Base-by-base conservation (phyloP, 345 rosid species). In the Moricandia arvensis region DNA sequence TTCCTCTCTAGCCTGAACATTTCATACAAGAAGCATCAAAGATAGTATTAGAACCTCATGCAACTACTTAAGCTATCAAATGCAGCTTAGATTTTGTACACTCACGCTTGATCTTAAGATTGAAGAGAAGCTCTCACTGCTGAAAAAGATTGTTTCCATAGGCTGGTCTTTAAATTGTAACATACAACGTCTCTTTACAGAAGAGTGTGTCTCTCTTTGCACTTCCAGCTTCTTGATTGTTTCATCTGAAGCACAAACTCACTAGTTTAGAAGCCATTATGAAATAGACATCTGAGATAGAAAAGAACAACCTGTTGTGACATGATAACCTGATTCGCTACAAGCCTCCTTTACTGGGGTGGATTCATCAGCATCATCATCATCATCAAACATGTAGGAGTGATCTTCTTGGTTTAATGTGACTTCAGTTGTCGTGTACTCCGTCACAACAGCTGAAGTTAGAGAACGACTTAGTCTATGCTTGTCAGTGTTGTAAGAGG, bases 161-260 rank as follows among this genome's bases (percentile, higher is more conserved):
- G 71, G 74, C 57, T 86, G 84, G 82, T 79, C 71, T 58, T 92
- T 94, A 65, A 92, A 95, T 13, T 89, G 96, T 75, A 95, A 81
- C 94, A 90, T 88, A 62, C 97, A 88, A 10, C 98, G 96, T 83
- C 99, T 85, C 81, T 95, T 95, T 57, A 84, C 35, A 75, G 87
- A 88, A 5, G 83, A 83, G 61, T 73, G 79, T 53, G 86, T 72
- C 79, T 85, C 91, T 75, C 77, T 82, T 6, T n/a, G 66, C 60
- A 75, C 89, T 66, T 79, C 89, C 41, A 77, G 72, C 59, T 84
- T 89, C 85, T 84, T 88, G 74, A 41, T 80, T 6, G 75, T 69
- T 8, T 71, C 81, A 76, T 79, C 98, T 90, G 86, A 49, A 54
- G 76, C 12, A 16, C 73, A 65, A 47, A 43, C 47, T 12, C 59